These are phyloP conservation scores for Ogataea trehaloabstinens DNA, from an alignment of 805 yeast species.

Conservation along the genomic window DNA sequence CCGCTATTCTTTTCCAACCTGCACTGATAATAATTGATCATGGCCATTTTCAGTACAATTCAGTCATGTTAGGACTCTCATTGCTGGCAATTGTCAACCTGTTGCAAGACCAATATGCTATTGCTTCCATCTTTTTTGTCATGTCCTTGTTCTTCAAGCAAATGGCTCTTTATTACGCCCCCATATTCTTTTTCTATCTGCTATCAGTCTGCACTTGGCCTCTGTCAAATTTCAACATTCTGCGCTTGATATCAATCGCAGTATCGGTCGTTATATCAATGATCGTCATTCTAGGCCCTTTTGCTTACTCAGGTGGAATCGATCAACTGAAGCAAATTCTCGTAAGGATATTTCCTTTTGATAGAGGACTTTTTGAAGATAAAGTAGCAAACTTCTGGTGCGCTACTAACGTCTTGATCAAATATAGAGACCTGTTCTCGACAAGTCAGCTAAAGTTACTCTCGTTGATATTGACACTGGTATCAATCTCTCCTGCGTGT, in stretches of 20 bases:
- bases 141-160: slow-evolving; percentile 83
- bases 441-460: slow-evolving; percentile 56
- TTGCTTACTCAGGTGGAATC: slow-evolving; percentile 46
- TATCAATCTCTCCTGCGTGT: slow-evolving; percentile 56
- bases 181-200: slow-evolving; percentile 79
- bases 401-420: slow-evolving; percentile 75
- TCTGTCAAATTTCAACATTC: slow-evolving; percentile 41
- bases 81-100: slow-evolving; percentile 66
- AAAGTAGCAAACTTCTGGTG: slow-evolving; percentile 99
- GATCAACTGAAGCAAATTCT: slow-evolving; percentile 55
- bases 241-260: slow-evolving; percentile 60
- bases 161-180: slow-evolving; percentile 92
- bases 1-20: slow-evolving; percentile 84
- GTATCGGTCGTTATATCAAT: slow-evolving; percentile 60
- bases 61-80: slow-evolving; percentile 89
- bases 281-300: slow-evolving; percentile 54
- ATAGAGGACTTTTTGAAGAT: slow-evolving; percentile 93
- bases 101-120: slow-evolving; percentile 56
- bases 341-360: slow-evolving; percentile 82
- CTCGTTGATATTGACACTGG: slow-evolving; percentile 53
- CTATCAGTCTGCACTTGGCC: slow-evolving; percentile 50
- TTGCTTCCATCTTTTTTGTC: slow-evolving; percentile 77
- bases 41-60: slow-evolving; percentile 95
- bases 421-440: slow-evolving; percentile 58
- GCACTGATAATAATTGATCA: slow-evolving; percentile 83